phyloP scores from a whole-genome alignment of 805 yeast genomes.

The Groenewaldozyma tartarivorans region DNA sequence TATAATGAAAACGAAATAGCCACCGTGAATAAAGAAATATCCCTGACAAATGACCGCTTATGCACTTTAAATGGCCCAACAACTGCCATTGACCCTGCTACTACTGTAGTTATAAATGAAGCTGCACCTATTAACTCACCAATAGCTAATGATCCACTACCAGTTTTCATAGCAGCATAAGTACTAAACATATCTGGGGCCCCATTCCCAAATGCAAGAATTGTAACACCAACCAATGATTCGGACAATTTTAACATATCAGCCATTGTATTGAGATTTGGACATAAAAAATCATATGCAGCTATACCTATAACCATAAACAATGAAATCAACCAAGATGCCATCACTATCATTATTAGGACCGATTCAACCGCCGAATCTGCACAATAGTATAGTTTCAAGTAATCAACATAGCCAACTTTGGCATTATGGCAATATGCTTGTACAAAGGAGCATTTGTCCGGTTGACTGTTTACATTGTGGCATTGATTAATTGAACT shows the following conservation, averaged over 20 bases:
- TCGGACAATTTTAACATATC: conserved; percentile 55
- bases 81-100: conserved; percentile 70
- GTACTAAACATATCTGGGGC: conserved; percentile 85
- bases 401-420: conserved; percentile 32
- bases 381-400: conserved; percentile 24
- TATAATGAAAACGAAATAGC: conserved; percentile 42
- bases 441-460: conserved; percentile 33
- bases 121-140: conserved; percentile 93
- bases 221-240: conserved; percentile 73
- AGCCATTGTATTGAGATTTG: conserved; percentile 64
- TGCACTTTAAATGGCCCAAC: conserved; percentile 53
- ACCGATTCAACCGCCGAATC: conserved; percentile 5
- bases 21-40: conserved; percentile 45
- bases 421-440: conserved; percentile 27
- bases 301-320: conserved; percentile 64
- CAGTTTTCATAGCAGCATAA: conserved; percentile 65
- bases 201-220: conserved; percentile 87
- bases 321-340: conserved; percentile 30
- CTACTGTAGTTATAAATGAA: conserved; percentile 67
- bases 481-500: conserved; percentile 5
- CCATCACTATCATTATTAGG: conserved; percentile 6
- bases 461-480: conserved; percentile 12
- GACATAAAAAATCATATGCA: conserved; percentile 76
- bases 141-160: conserved; percentile 68
- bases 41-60: conserved; percentile 43